Evolutionary conservation across 2,329 filamentous ascomycete genomes (phyloP), one percentile per base, ranked within the genome.

Genomic region (Ophiocordyceps camponoti-rufipedis): DNA sequence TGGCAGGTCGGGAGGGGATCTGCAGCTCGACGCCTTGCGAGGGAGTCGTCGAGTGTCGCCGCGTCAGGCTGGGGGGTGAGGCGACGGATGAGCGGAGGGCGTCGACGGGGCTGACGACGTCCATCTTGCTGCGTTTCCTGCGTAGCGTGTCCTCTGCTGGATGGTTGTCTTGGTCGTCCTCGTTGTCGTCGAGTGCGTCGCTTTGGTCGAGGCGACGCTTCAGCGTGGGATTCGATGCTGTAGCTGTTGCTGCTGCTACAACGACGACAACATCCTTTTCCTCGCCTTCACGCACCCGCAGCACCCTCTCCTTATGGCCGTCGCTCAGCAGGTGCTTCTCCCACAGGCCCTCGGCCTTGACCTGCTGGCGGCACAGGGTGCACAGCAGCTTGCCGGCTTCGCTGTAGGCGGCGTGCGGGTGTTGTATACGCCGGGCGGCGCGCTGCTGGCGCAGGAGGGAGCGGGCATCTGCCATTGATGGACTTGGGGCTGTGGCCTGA

Each of bases 401-500:
- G 5, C 79, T 77, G 63, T 86, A 85, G 45, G 71, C 66, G 40
- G 80, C 79, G 53, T 80, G 69, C 4, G 80, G 75, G 54, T 85
- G 80, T 44, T 78, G 72, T 54, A 88, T 78, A 51, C 82, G 76
- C 47, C 85, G 78, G 49, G 81, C 74, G 46, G 78, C 77, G 52
- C 85, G 78, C 62, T 89, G 82, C 56, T 80, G 81, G 53, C 84
- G 82, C 47, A 93, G 72, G 43, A 94, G 74, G 33, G 83, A 75
- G 54, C 86, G 81, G 28, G 85, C 80, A 61, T 93, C 85, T 52
- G 84, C 71, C 83, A 91, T 89, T 23, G 23, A 23, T 5, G 23
- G 51, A 42, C 48, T 41, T 6, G 14, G 8, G 35, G 14, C 7
- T 16, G 14, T 5, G 14, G 35, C 14, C 14, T 9, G 35, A 9